Evolutionary conservation across 805 yeast genomes (phyloP).

Genomic region (Starmerella sp.): DNA sequence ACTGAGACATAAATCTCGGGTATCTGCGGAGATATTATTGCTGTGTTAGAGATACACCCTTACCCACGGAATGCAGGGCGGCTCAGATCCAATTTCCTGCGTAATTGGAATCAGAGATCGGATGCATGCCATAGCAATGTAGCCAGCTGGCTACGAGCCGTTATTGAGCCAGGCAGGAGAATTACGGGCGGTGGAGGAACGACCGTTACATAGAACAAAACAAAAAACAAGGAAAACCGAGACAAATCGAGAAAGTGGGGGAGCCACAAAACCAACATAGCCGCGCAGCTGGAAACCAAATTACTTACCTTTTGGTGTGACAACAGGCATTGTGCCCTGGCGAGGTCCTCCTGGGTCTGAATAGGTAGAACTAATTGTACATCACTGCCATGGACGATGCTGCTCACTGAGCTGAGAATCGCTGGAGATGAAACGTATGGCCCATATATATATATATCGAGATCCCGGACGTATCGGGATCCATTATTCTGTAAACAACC

Average conservation of each 20-base stretch:
- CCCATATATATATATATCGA: background rate
- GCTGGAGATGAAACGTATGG: no score
- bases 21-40: background rate
- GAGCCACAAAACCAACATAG: background rate
- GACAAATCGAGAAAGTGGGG: background rate
- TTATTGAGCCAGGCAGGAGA: no score
- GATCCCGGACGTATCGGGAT: background rate
- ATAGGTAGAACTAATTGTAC: background rate
- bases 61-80: constrained; percentile 4
- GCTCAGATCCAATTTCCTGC: background rate
- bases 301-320: background rate
- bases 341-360: background rate
- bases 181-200: no score
- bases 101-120: background rate
- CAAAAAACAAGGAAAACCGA: background rate
- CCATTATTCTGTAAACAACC: background rate
- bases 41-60: background rate
- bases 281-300: background rate
- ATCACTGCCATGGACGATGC: background rate
- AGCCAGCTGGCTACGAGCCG: no score
- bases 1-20: no score
- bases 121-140: background rate
- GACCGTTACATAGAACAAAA: background rate
- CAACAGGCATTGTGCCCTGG: background rate
- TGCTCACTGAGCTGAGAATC: background rate